Base-by-base conservation (phyloP, 2,329 filamentous ascomycete species). In the Waltergamsia citrina region DNA sequence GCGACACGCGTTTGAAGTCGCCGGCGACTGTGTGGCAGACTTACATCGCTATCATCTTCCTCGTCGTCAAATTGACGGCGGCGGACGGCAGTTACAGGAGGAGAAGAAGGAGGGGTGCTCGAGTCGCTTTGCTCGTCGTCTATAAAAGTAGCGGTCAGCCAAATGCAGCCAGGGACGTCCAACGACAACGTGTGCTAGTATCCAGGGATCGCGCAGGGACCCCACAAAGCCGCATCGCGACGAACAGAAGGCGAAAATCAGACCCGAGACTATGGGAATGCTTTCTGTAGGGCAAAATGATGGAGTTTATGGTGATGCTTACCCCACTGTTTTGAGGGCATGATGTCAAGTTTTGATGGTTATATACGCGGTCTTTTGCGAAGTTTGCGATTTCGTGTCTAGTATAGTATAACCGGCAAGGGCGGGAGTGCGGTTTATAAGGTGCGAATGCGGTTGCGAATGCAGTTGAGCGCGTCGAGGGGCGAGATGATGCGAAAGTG, bases 21-120 rank as follows among this genome's bases (percentile, higher is more conserved):
- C 16, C 15, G 15, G 10, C 18, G 27, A 23, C 23, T 15, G 14
- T 14, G 16, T 30, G 32, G 32, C 47, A 26, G 31, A 32, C 70
- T 51, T 72, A 90, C 88, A 61, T 93, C 85, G 47, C 68, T 69
- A 45, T 83, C 79, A 22, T 88, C 81, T 60, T 94, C 88, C 57
- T 96, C 90, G 48, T 96, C 90, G 48, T 92, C 87, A 53, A 94
- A 94, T 65, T 92, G 62, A 41, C 55, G 61, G 42, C 68, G 63
- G 43, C 67, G 64, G 34, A 52, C 48, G 14, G 34, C 31, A 31
- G 50, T 56, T 31, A 56, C 46, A 3, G 57, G 54, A 21, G 65
- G 55, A 11, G 65, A 60, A 19, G 51, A 48, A 32, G 53, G 47
- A 29, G 51, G 41, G 44, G 52, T 53, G 43, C 53, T 54, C 29